Evolutionary conservation across 345 rosid genomes (phyloP).

Genomic region (Excoecaria cochinchinensis): DNA sequence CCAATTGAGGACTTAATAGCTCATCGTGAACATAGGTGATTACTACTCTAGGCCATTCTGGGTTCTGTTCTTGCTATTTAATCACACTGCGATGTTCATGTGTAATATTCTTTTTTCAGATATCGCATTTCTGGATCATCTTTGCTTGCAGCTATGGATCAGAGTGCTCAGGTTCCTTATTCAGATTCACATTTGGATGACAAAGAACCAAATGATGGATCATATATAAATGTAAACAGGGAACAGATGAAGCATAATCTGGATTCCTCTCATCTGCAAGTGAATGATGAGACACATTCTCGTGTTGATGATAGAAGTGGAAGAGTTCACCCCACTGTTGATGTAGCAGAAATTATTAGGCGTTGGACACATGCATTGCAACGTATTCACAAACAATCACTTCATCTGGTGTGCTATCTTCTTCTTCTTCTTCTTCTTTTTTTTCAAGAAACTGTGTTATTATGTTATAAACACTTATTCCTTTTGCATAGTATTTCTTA

Average conservation of each 20-base stretch:
- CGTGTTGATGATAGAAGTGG: constrained; percentile 88
- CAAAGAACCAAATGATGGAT: constrained; percentile 67
- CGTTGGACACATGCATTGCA: constrained; percentile 99
- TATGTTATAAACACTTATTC: background rate
- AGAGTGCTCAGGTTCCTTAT: constrained; percentile 82
- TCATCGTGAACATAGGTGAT: constrained; percentile 96
- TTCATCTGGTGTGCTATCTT: constrained; percentile 71
- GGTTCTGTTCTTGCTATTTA: constrained; percentile 1
- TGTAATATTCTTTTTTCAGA: constrained; percentile 43
- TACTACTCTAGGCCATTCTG: constrained; percentile 14
- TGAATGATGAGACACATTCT: constrained; percentile 65
- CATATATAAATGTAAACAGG: constrained; percentile 33
- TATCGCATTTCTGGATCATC: constrained; percentile 98
- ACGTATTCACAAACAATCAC: constrained; percentile 96
- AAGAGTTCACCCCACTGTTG: constrained; percentile 82
- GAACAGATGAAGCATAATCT: constrained; percentile 43
- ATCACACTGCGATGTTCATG: constrained; percentile 20
- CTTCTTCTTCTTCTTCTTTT: constrained; percentile 20
- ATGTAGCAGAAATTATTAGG: constrained; percentile 94
- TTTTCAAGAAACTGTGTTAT: constrained; percentile 6
- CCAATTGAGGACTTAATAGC: constrained; percentile 98
- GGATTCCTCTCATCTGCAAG: constrained; percentile 45
- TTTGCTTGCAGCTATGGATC: constrained; percentile 95
- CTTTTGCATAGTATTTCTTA: background rate
- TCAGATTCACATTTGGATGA: constrained; percentile 63